These are phyloP conservation scores for Wakefieldia striispora DNA, from an alignment of 768 basidiomycete species.

Conservation along the genomic window DNA sequence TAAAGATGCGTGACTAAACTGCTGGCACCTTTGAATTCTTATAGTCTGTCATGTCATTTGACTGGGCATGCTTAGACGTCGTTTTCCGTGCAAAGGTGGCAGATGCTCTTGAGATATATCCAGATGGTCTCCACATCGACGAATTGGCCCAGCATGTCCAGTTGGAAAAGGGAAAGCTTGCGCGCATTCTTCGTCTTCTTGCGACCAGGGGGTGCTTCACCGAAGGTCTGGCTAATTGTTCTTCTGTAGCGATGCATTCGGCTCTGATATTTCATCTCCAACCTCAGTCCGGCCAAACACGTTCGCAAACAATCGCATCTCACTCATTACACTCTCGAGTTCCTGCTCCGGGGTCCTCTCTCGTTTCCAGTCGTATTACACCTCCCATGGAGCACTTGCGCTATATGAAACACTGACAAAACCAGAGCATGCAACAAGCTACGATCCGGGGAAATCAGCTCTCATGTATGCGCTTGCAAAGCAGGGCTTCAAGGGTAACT, in stretches of 20 bases:
- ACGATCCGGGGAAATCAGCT: slow-evolving; percentile 20
- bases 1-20: no score
- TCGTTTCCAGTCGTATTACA: no score
- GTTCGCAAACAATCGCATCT: no score
- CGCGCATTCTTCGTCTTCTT: slow-evolving; percentile 30
- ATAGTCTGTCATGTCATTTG: slow-evolving; percentile 21
- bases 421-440: slow-evolving; percentile 9
- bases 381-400: neutral
- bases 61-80: slow-evolving; percentile 26
- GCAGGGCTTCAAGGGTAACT: no score
- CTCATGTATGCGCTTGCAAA: slow-evolving; percentile 19
- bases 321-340: no score
- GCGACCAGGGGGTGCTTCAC: slow-evolving; percentile 31
- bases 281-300: no score
- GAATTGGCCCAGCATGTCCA: slow-evolving; percentile 19
- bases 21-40: no score
- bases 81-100: slow-evolving; percentile 25
- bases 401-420: slow-evolving; percentile 31
- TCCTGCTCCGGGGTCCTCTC: no score
- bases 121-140: slow-evolving; percentile 28
- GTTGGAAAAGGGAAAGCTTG: slow-evolving; percentile 28
- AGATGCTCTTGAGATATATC: slow-evolving; percentile 24
- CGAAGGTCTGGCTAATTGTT: slow-evolving; percentile 27
- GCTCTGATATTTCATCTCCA: no score
- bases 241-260: no score